These are phyloP conservation scores for Triticum timopheevii DNA, from an alignment of 176 grass and related monocot genomes.

Conservation along the genomic window DNA sequence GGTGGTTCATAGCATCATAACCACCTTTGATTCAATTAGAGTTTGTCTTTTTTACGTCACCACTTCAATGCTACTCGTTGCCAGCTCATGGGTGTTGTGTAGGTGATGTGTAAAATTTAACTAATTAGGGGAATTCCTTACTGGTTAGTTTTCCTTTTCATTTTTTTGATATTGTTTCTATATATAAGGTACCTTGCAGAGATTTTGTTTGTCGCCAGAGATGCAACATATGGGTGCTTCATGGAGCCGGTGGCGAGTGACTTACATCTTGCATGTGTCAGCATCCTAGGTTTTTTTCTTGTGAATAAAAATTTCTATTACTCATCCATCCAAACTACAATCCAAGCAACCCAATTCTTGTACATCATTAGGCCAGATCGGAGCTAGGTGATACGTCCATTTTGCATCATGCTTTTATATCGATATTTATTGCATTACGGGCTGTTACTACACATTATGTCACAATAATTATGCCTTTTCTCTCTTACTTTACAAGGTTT, in stretches of 20 bases:
- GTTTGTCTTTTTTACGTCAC: not conserved
- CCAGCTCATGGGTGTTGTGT: not conserved
- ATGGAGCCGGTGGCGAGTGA: not conserved
- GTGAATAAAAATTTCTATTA: too few species aligned
- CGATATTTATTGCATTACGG: too few species aligned
- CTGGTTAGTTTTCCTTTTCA: not conserved
- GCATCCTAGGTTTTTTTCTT: not conserved
- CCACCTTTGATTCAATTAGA: not conserved
- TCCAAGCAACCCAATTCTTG: too few species aligned
- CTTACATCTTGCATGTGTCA: not conserved
- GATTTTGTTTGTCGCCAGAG: not conserved
- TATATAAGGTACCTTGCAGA: not conserved
- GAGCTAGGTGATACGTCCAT: too few species aligned
- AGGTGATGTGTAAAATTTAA: not conserved
- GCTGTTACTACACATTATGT: too few species aligned
- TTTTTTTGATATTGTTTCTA: not conserved
- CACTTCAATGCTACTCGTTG: not conserved
- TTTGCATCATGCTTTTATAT: too few species aligned
- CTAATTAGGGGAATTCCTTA: not conserved
- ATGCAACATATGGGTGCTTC: not conserved
- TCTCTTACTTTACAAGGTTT: too few species aligned
- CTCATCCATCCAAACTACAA: too few species aligned
- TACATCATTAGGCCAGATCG: not conserved
- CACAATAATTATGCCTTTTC: too few species aligned
- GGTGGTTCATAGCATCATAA: not conserved